These are phyloP conservation scores for Lyophyllum decastes DNA, from an alignment of 768 basidiomycete genomes.

Conservation along the genomic window DNA sequence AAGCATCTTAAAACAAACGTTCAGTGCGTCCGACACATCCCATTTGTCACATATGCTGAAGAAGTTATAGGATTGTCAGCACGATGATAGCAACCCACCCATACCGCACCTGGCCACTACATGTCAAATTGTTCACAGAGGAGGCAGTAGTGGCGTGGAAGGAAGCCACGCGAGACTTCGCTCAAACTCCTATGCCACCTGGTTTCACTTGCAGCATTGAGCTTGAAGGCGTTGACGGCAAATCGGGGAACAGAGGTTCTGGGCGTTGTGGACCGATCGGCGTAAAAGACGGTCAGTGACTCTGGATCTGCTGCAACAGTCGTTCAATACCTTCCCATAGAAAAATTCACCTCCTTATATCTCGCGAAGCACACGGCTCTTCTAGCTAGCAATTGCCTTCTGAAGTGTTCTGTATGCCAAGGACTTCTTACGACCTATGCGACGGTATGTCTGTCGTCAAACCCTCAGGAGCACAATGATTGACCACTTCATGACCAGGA, in stretches of 20 bases:
- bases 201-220: constrained; percentile 56
- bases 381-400: constrained; percentile 30
- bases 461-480: background rate
- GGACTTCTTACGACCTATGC: constrained; percentile 39
- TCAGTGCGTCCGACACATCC: constrained; percentile 34
- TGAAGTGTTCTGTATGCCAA: constrained; percentile 52
- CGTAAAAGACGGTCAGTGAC: constrained; percentile 54
- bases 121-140: constrained; percentile 72
- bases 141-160: constrained; percentile 61
- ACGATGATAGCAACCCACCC: constrained; percentile 67
- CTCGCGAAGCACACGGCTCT: constrained; percentile 50
- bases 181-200: constrained; percentile 39
- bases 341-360: constrained; percentile 47
- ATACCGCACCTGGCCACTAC: constrained; percentile 72
- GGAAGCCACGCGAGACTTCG: constrained; percentile 23
- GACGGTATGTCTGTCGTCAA: constrained; percentile 33
- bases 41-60: background rate
- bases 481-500: constrained; percentile 35
- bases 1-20: constrained; percentile 46
- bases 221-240: constrained; percentile 72
- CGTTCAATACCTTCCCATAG: constrained; percentile 26
- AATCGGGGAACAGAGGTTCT: constrained; percentile 52
- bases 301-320: background rate
- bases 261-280: constrained; percentile 57
- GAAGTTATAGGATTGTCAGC: constrained; percentile 49